Evolutionary conservation across 148 eudicot genomes (phyloP).

Genomic region (Fagopyrum tataricum): DNA sequence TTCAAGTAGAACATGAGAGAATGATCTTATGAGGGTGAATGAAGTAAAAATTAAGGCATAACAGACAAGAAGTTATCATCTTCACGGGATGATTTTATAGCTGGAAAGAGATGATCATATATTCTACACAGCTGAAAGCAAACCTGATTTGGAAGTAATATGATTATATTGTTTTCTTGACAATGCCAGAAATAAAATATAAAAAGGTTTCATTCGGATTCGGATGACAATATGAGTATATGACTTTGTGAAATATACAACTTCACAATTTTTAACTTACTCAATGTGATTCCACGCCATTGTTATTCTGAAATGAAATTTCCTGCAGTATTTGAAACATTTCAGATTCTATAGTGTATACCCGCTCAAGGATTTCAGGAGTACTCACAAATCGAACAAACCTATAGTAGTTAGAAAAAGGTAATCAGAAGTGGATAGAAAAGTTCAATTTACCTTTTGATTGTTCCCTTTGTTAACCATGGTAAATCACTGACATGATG

Average conservation of each 20-base stretch:
- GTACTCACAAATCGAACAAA: conserved; percentile 99
- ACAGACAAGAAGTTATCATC: neutral
- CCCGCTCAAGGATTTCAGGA: conserved; percentile 95
- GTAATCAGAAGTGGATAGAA: too few species aligned
- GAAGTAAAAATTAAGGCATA: neutral
- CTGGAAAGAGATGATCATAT: neutral
- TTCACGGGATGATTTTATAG: neutral
- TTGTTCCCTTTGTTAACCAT: conserved; percentile 96
- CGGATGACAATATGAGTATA: too few species aligned
- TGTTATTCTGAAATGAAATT: conserved; percentile 55
- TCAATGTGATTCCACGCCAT: conserved; percentile 29
- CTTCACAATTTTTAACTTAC: conserved; percentile 30
- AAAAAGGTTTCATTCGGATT: too few species aligned
- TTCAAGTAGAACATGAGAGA: neutral
- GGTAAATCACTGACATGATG: conserved; percentile 35
- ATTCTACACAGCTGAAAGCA: neutral
- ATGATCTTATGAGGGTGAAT: neutral
- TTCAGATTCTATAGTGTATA: conserved; percentile 84
- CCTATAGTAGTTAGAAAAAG: conserved; percentile 19
- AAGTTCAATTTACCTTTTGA: too few species aligned
- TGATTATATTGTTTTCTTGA: neutral
- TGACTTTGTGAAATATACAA: neutral
- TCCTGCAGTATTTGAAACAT: conserved; percentile 84
- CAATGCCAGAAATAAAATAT: conserved; percentile 25
- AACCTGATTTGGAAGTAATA: conserved; percentile 11